Base-by-base conservation (phyloP, 169 alveolate genomes). In the Pseudocohnilembus persalinus region DNA sequence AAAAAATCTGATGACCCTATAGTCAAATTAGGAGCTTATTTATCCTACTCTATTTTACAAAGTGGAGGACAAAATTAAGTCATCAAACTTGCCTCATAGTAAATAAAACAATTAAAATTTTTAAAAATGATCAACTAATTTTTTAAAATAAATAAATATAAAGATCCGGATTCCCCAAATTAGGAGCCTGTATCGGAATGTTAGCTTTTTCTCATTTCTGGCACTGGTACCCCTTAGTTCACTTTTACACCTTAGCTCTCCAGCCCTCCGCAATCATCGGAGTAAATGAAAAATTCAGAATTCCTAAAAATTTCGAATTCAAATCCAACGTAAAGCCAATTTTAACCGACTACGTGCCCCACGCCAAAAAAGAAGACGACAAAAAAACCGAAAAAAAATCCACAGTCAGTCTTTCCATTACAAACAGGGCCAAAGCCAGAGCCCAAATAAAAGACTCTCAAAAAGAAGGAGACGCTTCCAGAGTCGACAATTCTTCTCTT, bases 191-290 rank as follows among this genome's bases (percentile, higher is more conserved):
- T 29, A 99, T 96, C 27, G 99, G 99, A 27, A 93, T 99, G 90
- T 93, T 97, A 29, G 81, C 98, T 76, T 97, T 98, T 91, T 83
- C 97, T 65, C 99, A 99, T 87, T 95, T 97, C 92, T 99, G 99
- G 99, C 98, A 97, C 90, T 99, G 99, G 99, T 98, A 96, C 91
- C 99, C 99, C 27, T 93, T 97, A 81, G 94, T 98, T 29, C 99
- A 98, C 91, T 96, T 96, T 94, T 87, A 98, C 28, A 92, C 98
- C 68, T 87, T 99, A 65, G 81, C 99, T 31, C 94, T 98, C 73
- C 89, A 89, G 82, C 99, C 99, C 25, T 95, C 99, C 25, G 93
- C 98, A n/a, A 87, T 97, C 68, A 94, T 97, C 81, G 99, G 99
- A 77, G 64, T 96, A 28, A 96, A 94, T 89, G 92, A 96, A 88